Percentiles rank a stretch among this genome's conserved stretches.
phyloP scores from a whole-genome alignment of 1,139 yeast genomes.

The Nadsonia starkeyi-henricii region DNA sequence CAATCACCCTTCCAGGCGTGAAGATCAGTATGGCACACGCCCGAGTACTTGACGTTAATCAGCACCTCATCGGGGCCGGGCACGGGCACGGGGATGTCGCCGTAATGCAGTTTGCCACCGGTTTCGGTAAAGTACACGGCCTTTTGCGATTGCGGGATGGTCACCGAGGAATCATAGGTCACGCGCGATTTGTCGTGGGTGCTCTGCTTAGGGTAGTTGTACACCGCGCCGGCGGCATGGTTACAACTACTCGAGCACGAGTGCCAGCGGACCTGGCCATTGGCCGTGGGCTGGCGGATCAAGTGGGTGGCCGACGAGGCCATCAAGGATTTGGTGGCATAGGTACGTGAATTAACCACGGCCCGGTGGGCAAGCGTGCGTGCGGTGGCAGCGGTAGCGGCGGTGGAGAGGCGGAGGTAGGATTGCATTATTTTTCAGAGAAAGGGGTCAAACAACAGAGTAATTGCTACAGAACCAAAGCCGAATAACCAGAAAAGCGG shows the following conservation, averaged over 20 bases:
- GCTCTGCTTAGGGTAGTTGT: neutral
- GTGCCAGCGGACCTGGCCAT: neutral
- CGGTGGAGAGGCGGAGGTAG: too few relatives aligned
- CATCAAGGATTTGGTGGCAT: too few relatives aligned
- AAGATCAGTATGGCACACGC: conserved; percentile 39
- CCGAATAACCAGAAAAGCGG: too few relatives aligned
- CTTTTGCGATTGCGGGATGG: conserved; percentile 35
- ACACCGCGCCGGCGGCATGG: neutral
- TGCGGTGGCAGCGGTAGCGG: too few relatives aligned
- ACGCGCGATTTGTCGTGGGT: neutral
- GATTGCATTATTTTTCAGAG: too few relatives aligned
- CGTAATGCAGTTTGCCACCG: conserved; percentile 42
- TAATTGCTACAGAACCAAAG: too few relatives aligned
- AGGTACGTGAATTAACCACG: too few relatives aligned
- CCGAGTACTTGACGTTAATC: conserved; percentile 38
- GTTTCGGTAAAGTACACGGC: conserved; percentile 44
- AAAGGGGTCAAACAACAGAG: too few relatives aligned
- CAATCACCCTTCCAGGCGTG: conserved; percentile 27
- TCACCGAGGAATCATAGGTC: neutral
- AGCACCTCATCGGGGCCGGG: conserved; percentile 30
- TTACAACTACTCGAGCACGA: neutral
- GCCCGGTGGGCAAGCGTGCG: too few relatives aligned
- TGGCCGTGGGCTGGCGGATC: too few relatives aligned
- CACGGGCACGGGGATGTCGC: conserved; percentile 25
- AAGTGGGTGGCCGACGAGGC: too few relatives aligned